These are phyloP conservation scores for Cupressus sempervirens DNA, from an alignment of 75 land plant species.

Conservation along the genomic window DNA sequence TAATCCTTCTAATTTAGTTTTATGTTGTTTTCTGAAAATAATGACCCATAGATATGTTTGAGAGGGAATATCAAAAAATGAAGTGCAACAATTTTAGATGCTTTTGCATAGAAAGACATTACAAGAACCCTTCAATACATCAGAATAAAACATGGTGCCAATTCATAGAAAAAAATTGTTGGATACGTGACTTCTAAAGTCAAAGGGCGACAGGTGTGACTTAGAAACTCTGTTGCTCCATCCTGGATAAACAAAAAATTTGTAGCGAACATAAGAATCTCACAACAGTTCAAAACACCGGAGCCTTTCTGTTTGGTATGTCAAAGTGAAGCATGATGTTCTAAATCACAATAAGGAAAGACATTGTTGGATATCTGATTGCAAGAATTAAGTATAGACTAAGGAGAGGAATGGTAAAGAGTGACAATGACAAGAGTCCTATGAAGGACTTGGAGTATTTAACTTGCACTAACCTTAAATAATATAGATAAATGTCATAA, in stretches of 20 bases:
- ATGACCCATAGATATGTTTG: neutral
- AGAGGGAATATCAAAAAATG: neutral
- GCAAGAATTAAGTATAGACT: neutral
- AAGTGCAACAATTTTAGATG: neutral
- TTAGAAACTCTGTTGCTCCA: neutral
- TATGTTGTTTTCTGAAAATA: neutral
- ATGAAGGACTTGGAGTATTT: neutral
- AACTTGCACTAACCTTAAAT: neutral
- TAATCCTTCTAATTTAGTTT: neutral
- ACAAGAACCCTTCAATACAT: neutral
- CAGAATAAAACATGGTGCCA: neutral
- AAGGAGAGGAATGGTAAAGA: neutral
- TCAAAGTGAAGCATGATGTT: neutral
- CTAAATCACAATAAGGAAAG: neutral
- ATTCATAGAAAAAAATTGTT: neutral
- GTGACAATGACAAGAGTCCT: neutral
- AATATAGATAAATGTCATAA: neutral
- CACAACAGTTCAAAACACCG: neutral
- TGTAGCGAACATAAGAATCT: neutral
- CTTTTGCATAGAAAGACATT: neutral
- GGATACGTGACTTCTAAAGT: neutral
- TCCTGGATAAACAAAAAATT: neutral
- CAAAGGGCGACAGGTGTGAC: neutral
- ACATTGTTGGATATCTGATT: neutral
- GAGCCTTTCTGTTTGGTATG: neutral